These are phyloP conservation scores for Gloeopeniophorella convolvens DNA, from an alignment of 768 basidiomycete species.

Conservation along the genomic window DNA sequence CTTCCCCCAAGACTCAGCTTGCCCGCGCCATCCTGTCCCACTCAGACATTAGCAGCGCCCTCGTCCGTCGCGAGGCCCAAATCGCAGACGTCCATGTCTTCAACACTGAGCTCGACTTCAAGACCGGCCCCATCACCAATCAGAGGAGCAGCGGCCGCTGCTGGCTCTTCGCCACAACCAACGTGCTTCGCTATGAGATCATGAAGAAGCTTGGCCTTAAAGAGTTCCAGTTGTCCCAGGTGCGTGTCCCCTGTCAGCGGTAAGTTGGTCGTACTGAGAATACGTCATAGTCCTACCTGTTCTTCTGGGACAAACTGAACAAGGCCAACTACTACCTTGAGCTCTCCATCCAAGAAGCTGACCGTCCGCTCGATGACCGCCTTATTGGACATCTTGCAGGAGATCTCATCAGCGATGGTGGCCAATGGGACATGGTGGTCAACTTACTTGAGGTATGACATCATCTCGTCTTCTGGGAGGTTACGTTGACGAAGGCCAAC, in stretches of 20 bases:
- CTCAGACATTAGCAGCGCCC: constrained; percentile 53
- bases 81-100: constrained; percentile 73
- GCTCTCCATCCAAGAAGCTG: constrained; percentile 72
- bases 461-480: not conserved
- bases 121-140: constrained; percentile 77
- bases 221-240: constrained; percentile 91
- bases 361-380: constrained; percentile 75
- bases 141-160: constrained; percentile 88
- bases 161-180: constrained; percentile 94
- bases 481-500: not conserved
- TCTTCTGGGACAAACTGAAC: constrained; percentile 97
- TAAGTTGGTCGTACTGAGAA: not conserved
- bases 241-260: constrained; percentile 24
- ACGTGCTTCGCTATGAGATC: constrained; percentile 74
- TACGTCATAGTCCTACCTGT: constrained; percentile 64
- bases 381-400: constrained; percentile 69
- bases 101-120: constrained; percentile 73
- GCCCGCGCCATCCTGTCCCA: constrained; percentile 74
- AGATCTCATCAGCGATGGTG: constrained; percentile 84
- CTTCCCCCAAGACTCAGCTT: constrained; percentile 58
- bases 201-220: constrained; percentile 81
- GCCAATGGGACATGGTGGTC: constrained; percentile 91
- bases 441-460: constrained; percentile 52
- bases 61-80: constrained; percentile 55
- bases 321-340: constrained; percentile 92